Conservation (phyloP, 495 filamentous ascomycete species). For the Talaromyces ruber region DNA sequence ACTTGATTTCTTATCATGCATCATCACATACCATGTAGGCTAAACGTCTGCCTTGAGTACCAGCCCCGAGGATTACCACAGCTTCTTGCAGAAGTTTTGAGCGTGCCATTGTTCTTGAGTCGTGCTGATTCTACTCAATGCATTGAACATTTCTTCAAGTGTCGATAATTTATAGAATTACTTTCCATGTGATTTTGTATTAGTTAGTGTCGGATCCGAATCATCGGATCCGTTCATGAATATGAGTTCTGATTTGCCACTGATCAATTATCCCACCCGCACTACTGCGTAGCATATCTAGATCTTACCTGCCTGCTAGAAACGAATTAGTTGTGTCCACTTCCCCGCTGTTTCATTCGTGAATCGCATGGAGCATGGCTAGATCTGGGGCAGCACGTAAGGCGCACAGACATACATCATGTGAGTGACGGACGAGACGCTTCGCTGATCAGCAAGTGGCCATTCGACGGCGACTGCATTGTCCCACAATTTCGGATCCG, state of each 20-base stretch:
- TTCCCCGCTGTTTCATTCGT: background rate
- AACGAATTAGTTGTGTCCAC: background rate
- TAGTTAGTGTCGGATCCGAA: background rate
- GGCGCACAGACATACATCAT: background rate
- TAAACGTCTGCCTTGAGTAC: constrained; percentile 27
- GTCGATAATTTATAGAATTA: background rate
- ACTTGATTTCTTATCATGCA: background rate
- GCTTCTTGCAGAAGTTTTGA: constrained; percentile 3
- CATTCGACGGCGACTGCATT: background rate
- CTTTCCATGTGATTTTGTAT: background rate
- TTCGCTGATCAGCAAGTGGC: background rate
- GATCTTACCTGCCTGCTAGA: background rate
- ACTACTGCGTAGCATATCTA: background rate
- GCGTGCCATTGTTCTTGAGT: background rate
- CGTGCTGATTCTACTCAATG: background rate
- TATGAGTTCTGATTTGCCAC: background rate
- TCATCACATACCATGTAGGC: constrained; percentile 27
- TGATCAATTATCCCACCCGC: background rate
- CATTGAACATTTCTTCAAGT: background rate
- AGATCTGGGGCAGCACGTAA: background rate
- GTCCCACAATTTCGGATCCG: background rate
- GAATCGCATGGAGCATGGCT: background rate
- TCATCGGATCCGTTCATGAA: background rate
- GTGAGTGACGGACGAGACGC: background rate
- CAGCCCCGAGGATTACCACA: constrained; percentile 23